Conservation (phyloP, 208 protist species). For the Leptomonas pyrrhocoris region DNA sequence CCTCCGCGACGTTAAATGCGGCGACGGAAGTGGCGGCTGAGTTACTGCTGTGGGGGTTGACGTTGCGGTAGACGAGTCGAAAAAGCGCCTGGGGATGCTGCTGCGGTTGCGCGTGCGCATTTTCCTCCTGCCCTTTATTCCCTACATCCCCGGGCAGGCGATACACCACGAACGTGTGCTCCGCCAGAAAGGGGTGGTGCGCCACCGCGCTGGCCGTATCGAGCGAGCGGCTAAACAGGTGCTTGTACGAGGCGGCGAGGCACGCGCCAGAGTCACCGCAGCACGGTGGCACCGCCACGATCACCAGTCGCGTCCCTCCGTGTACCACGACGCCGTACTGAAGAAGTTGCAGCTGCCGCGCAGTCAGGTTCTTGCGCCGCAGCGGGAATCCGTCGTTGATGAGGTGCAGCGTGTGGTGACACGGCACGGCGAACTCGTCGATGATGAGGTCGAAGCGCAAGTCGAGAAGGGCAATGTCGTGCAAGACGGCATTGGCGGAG, state of each 20-base stretch:
- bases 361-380: constrained; percentile 55
- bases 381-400: constrained; percentile 65
- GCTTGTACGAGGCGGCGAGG: constrained; percentile 63
- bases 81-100: constrained; percentile 55
- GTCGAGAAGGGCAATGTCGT: constrained; percentile 56
- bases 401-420: constrained; percentile 55
- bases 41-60: constrained; percentile 19
- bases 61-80: constrained; percentile 86
- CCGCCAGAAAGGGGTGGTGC: constrained; percentile 65
- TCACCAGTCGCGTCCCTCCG: constrained; percentile 61
- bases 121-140: not conserved
- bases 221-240: constrained; percentile 37
- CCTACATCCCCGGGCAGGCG: constrained; percentile 35
- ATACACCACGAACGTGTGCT: constrained; percentile 85
- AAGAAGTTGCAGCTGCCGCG: constrained; percentile 84
- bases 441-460: constrained; percentile 74
- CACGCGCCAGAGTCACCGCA: constrained; percentile 57
- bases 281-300: constrained; percentile 52
- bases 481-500: constrained; percentile 33
- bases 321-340: constrained; percentile 84
- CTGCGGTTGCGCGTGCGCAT: not conserved
- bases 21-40: not conserved
- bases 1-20: constrained; percentile 2
- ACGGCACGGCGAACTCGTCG: constrained; percentile 52
- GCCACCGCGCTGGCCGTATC: constrained; percentile 36